phyloP scores from a whole-genome alignment of 2,329 filamentous ascomycete genomes.

The Pseudocercospora crystallina region DNA sequence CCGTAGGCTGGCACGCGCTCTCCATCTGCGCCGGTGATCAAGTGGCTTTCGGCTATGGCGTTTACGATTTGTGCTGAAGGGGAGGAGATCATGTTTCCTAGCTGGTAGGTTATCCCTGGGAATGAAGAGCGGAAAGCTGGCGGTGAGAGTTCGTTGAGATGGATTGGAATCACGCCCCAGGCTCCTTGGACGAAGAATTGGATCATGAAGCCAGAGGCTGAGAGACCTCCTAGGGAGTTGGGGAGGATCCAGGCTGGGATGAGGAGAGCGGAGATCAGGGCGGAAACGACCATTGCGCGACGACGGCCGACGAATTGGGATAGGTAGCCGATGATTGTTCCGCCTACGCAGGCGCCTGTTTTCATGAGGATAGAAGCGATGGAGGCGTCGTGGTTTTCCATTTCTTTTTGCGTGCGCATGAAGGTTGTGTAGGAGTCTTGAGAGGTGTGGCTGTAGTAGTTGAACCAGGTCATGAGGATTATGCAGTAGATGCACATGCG shows the following conservation, averaged over 20 bases:
- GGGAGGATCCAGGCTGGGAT: constrained; percentile 73
- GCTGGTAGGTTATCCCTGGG: constrained; percentile 64
- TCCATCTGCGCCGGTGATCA: constrained; percentile 53
- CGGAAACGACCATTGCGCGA: constrained; percentile 62
- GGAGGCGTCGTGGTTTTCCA: constrained; percentile 62
- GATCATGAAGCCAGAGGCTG: constrained; percentile 66
- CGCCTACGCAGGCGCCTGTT: constrained; percentile 71
- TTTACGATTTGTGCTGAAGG: constrained; percentile 77
- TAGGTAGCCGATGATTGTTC: constrained; percentile 70
- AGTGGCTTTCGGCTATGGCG: constrained; percentile 64
- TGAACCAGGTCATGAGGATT: constrained; percentile 74
- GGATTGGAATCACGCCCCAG: constrained; percentile 69
- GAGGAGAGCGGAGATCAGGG: constrained; percentile 59
- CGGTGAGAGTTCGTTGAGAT: constrained; percentile 72
- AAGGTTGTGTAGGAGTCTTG: constrained; percentile 83
- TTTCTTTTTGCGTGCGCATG: constrained; percentile 70
- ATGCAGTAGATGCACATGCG: constrained; percentile 68
- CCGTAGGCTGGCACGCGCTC: constrained; percentile 67
- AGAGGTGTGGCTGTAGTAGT: constrained; percentile 74
- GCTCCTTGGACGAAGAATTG: constrained; percentile 67
- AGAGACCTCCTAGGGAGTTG: constrained; percentile 58
- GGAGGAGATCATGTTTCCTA: constrained; percentile 73
- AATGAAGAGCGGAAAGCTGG: constrained; percentile 69
- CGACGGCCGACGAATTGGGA: constrained; percentile 75
- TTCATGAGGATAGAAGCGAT: constrained; percentile 83